Percentiles rank a stretch among this genome's conserved stretches.
phyloP scores from a whole-genome alignment of 176 grass and related monocot genomes.

The Oryza nivara region DNA sequence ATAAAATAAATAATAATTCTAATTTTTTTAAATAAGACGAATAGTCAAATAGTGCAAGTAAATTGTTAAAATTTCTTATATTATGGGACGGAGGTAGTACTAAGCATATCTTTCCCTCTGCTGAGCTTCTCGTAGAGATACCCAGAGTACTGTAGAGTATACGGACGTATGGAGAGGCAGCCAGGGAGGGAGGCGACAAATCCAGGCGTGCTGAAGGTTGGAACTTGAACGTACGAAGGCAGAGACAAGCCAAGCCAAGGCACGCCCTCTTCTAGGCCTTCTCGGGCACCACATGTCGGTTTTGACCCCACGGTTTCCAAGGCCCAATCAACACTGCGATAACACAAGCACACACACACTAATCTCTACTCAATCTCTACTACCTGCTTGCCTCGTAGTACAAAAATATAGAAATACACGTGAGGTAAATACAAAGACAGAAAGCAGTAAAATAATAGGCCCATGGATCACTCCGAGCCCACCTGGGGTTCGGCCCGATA shows the following conservation, averaged over 20 bases:
- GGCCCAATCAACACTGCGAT: not conserved
- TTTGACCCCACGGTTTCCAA: constrained; percentile 49
- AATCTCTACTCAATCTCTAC: no score
- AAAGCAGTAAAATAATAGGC: not conserved
- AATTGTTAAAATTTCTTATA: no score
- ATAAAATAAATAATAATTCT: no score
- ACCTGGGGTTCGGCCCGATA: constrained; percentile 32
- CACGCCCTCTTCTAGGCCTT: constrained; percentile 43
- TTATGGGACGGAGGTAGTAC: no score
- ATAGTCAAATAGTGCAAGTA: no score
- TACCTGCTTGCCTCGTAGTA: not conserved
- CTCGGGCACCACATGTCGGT: constrained; percentile 43
- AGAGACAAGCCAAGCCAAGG: constrained; percentile 13
- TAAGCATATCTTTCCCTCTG: no score
- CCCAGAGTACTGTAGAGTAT: no score
- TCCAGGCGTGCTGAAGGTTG: constrained; percentile 31
- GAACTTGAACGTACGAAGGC: constrained; percentile 32
- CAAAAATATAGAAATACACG: not conserved
- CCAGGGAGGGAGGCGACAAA: not conserved
- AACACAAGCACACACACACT: not conserved
- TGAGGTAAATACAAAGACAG: not conserved
- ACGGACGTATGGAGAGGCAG: not conserved
- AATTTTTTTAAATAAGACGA: no score
- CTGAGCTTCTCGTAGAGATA: not conserved
- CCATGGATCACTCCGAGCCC: constrained; percentile 37